A percentile compares a stretch with the other conserved stretches of the same genome.
phyloP scores from a whole-genome alignment of 306 rosid genomes.

The Quercus engelmannii region DNA sequence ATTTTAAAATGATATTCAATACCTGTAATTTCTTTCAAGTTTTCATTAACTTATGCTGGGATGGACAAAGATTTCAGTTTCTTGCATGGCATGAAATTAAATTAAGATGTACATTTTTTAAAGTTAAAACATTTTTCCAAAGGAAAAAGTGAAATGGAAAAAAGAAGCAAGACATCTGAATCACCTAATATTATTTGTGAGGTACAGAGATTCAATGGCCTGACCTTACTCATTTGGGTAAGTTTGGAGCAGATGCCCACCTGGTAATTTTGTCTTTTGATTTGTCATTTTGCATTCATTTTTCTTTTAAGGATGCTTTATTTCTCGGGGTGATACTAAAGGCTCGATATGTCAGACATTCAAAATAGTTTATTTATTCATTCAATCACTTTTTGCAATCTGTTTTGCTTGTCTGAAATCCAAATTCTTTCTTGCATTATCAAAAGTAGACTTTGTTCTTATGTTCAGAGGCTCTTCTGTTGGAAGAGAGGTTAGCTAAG shows the following conservation, averaged over 20 bases:
- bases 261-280: slow-evolving; percentile 41
- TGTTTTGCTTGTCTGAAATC: no score
- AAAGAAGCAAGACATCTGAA: slow-evolving; percentile 76
- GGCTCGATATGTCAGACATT: slow-evolving; percentile 7
- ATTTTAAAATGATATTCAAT: background rate
- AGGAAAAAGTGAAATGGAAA: slow-evolving; percentile 18
- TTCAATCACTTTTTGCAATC: no score
- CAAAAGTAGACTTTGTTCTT: no score
- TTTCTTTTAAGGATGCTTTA: background rate
- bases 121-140: no score
- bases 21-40: background rate
- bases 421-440: no score
- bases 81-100: no score
- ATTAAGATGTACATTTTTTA: no score
- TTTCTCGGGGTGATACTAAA: background rate
- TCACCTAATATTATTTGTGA: slow-evolving; percentile 48
- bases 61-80: no score
- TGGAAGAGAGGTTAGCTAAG: no score
- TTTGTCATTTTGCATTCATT: background rate
- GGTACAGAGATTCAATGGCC: slow-evolving; percentile 57
- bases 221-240: slow-evolving; percentile 68
- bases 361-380: slow-evolving; percentile 15
- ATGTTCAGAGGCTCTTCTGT: no score
- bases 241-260: slow-evolving; percentile 91
- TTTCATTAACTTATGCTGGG: background rate